These are phyloP conservation scores for Citropsis articulata DNA, from an alignment of 345 rosid genomes.

Conservation along the genomic window DNA sequence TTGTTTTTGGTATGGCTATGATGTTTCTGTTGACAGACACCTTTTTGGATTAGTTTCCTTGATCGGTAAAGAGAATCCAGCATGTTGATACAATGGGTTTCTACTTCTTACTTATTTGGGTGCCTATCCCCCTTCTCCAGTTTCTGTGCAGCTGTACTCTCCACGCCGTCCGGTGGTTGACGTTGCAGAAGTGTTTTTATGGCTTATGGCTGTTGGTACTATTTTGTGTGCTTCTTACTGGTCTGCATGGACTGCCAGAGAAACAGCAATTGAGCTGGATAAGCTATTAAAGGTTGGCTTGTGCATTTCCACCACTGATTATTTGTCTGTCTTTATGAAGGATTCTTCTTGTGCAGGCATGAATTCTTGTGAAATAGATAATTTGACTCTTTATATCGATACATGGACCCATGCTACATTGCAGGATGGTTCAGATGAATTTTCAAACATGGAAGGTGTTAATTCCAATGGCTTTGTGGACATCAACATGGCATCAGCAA, in stretches of 20 bases:
- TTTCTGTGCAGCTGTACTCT: conserved; percentile 81
- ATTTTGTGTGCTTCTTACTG: conserved; percentile 89
- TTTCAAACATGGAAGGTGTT: conserved; percentile 36
- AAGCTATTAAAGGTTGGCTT: conserved; percentile 74
- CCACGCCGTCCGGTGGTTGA: conserved; percentile 89
- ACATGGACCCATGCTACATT: neutral
- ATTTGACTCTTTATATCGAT: conserved; percentile 1
- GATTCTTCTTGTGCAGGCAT: neutral
- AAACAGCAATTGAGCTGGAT: conserved; percentile 85
- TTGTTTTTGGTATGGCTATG: neutral
- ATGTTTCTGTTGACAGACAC: conserved; percentile 8
- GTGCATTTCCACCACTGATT: neutral
- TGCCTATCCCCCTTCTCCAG: conserved; percentile 41
- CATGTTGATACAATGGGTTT: conserved; percentile 16
- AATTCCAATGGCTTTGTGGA: conserved; percentile 66
- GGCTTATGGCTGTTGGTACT: conserved; percentile 99
- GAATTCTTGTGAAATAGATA: conserved; percentile 2
- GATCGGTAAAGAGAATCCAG: neutral
- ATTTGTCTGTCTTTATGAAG: neutral
- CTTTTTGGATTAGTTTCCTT: neutral
- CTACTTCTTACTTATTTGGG: conserved; percentile 2
- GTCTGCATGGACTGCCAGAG: conserved; percentile 94
- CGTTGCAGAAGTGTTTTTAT: conserved; percentile 93
- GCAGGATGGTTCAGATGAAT: conserved; percentile 82
- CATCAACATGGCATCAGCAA: conserved; percentile 70